Conservation (phyloP, 1,284 basidiomycete species). For the Ganoderma meredithae region DNA sequence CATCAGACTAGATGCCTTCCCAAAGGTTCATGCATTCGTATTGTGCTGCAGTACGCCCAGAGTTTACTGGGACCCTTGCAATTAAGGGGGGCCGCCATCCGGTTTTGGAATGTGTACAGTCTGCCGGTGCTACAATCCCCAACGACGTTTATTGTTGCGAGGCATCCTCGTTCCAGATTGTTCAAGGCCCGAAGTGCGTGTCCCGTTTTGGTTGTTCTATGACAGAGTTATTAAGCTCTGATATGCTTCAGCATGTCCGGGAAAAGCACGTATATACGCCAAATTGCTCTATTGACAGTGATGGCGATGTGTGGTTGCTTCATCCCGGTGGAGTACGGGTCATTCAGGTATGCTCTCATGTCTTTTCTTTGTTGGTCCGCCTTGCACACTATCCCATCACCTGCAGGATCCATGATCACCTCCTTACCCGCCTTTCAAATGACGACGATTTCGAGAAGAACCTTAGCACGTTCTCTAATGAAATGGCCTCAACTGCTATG, state of each 20-base stretch:
- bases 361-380: background rate
- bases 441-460: conserved; percentile 90
- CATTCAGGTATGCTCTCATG: conserved; percentile 62
- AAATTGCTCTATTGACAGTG: conserved; percentile 83
- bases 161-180: conserved; percentile 84
- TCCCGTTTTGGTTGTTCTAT: background rate
- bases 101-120: conserved; percentile 79
- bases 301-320: conserved; percentile 93
- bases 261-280: conserved; percentile 92
- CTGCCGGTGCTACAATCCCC: conserved; percentile 74
- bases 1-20: background rate
- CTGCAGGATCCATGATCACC: conserved; percentile 76
- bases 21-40: background rate
- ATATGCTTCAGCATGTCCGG: conserved; percentile 50
- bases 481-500: conserved; percentile 92
- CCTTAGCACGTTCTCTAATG: conserved; percentile 91
- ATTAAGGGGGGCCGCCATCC: conserved; percentile 89
- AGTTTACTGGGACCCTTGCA: conserved; percentile 86
- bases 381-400: background rate
- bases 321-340: conserved; percentile 91
- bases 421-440: conserved; percentile 90
- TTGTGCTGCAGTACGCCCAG: conserved; percentile 75
- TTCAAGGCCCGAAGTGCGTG: conserved; percentile 88
- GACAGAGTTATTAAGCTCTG: background rate
- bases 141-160: conserved; percentile 90